Evolutionary conservation across 768 basidiomycete genomes (phyloP).

Genomic region (Collybia nuda): DNA sequence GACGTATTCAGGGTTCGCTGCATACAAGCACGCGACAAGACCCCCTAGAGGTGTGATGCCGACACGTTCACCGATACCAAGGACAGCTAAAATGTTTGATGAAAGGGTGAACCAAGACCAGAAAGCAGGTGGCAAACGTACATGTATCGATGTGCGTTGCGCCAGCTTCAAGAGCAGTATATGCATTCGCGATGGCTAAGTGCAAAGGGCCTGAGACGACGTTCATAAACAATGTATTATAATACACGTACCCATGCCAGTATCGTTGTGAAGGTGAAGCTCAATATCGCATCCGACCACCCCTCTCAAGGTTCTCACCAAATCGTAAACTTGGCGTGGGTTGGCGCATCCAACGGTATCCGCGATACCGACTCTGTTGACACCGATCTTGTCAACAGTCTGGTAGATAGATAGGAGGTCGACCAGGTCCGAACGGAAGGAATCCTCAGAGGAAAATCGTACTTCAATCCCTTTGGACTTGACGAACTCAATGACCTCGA

Average conservation of each 20-base stretch:
- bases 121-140: conserved; percentile 30
- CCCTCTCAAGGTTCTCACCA: conserved; percentile 92
- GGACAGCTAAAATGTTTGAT: conserved; percentile 58
- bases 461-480: conserved; percentile 99
- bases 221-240: not conserved
- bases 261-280: conserved; percentile 97
- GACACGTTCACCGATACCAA: conserved; percentile 98
- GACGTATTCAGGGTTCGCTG: conserved; percentile 98
- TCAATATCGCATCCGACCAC: conserved; percentile 99
- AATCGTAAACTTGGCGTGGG: conserved; percentile 97
- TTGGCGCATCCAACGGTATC: conserved; percentile 99
- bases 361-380: conserved; percentile 97
- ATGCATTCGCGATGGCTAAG: conserved; percentile 95
- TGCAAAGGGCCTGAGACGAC: conserved; percentile 4
- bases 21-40: conserved; percentile 93
- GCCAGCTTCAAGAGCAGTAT: conserved; percentile 96
- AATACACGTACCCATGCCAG: conserved; percentile 76
- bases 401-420: conserved; percentile 98
- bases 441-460: conserved; percentile 99
- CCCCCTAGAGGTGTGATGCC: conserved; percentile 99
- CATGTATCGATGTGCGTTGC: conserved; percentile 99
- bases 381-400: conserved; percentile 98
- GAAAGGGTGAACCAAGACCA: conserved; percentile 1
- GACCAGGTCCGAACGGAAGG: conserved; percentile 99
- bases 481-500: conserved; percentile 98